Percentiles rank a stretch among this genome's conserved stretches.
These are phyloP conservation scores for Pyrenopolyporus hunteri DNA, from an alignment of 495 filamentous ascomycete genomes.

Conservation along the genomic window DNA sequence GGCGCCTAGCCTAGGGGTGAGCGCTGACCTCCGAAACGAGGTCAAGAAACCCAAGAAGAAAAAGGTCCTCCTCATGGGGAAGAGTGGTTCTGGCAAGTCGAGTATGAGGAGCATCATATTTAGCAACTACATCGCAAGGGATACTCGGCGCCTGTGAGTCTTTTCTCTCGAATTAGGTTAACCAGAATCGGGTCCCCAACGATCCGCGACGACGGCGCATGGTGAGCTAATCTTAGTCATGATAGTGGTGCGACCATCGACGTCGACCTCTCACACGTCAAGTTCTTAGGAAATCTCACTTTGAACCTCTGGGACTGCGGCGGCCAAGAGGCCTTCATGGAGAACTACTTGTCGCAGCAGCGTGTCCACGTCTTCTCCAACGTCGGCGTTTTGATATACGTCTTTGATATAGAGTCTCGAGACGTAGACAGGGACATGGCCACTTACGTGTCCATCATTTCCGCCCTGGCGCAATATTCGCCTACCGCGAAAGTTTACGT, in stretches of 20 bases:
- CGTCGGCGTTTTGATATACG: conserved; percentile 97
- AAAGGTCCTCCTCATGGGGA: conserved; percentile 75
- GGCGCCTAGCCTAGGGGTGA: conserved; percentile 27
- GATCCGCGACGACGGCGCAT: no score
- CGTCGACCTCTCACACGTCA: conserved; percentile 96
- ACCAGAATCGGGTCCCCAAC: no score
- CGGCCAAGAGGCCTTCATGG: conserved; percentile 98
- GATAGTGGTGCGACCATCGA: conserved; percentile 90
- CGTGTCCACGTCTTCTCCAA: conserved; percentile 94
- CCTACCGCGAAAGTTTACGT: conserved; percentile 86
- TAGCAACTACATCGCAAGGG: conserved; percentile 95
- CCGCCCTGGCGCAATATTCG: conserved; percentile 82
- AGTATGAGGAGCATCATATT: conserved; percentile 99
- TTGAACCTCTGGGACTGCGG: conserved; percentile 99
- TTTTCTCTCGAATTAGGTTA: background rate
- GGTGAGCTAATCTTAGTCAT: no score
- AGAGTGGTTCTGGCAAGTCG: conserved; percentile 98
- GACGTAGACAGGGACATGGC: conserved; percentile 90
- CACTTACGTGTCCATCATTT: conserved; percentile 85
- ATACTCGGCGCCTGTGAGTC: conserved; percentile 78
- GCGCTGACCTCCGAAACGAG: conserved; percentile 43
- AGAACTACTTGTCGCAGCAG: conserved; percentile 94
- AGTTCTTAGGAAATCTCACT: conserved; percentile 95
- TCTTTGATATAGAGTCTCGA: conserved; percentile 96
- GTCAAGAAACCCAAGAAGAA: conserved; percentile 66